Evolutionary conservation across 202 grass and related monocot genomes (phyloP), one percentile per base, ranked within the genome.

Genomic region (Brachypodium distachyon): DNA sequence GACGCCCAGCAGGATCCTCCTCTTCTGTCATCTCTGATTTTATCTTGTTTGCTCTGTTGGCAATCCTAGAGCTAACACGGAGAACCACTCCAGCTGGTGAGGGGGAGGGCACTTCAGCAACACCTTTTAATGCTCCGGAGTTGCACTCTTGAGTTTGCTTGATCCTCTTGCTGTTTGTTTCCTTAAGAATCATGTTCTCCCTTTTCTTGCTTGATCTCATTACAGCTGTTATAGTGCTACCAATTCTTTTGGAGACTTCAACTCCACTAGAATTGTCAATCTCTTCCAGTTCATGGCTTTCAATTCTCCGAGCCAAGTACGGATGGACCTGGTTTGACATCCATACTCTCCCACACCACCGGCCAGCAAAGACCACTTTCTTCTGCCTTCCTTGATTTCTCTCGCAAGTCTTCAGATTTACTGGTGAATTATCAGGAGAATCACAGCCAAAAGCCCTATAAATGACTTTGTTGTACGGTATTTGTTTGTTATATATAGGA

Each of bases 331-430:
- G 92, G 74, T 91, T 87, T 58, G 81, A 81, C 80, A 88, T 87
- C 96, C 96, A 99, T 80, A 80, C 84, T 85, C 90, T 96, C 41
- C 96, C 96, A 59, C 96, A 99, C 96, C 96, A 96, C 31, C 84
- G 85, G 12, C 96, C 96, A 73, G 81, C 85, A 47, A 89, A 39
- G 32, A 81, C 74, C 69, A 82, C 36, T 80, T 90, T 99, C 84
- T 90, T 99, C 74, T 84, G 85, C 74, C 78, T 79, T 70, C 77
- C 62, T 80, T 78, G 53, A 58, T 56, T 88, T 70, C 80, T 87
- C 49, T 68, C 70, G 77, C 76, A 83, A 59, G 72, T 79, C 14
- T 85, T 87, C 43, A 68, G 67, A 66, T 90, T 85, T 12, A 46
- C 58, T 55, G 84, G 87, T 31, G 88, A 87, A 70, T 83, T 77